Conservation (phyloP, 257 asterid species). For the Petrea volubilis region DNA sequence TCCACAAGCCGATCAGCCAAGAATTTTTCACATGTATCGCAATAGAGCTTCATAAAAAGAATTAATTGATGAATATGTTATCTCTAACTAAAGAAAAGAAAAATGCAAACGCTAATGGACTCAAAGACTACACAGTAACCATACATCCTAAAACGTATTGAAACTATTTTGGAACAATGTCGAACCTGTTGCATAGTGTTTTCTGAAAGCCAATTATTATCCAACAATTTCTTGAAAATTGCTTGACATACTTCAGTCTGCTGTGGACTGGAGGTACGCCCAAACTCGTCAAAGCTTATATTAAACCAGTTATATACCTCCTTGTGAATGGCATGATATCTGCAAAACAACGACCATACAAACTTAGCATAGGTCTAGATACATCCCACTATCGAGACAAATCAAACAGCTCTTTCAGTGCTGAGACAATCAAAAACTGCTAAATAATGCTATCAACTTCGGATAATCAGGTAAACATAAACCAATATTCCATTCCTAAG, state of each 20-base stretch:
- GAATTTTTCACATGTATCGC: conserved; percentile 71
- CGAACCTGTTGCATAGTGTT: conserved; percentile 82
- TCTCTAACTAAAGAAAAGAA: not conserved
- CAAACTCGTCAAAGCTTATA: conserved; percentile 87
- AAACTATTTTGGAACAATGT: not conserved
- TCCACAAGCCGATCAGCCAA: conserved; percentile 92
- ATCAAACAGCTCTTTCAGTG: no score
- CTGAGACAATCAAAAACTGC: no score
- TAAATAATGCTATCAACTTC: no score
- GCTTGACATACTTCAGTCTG: conserved; percentile 90
- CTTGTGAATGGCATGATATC: conserved; percentile 83
- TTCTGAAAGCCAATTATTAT: conserved; percentile 77
- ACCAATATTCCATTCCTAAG: no score
- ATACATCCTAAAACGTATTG: not conserved
- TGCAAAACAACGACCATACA: conserved; percentile 26
- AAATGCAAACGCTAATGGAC: not conserved
- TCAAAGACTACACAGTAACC: not conserved
- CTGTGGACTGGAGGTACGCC: conserved; percentile 88
- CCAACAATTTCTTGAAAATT: conserved; percentile 71
- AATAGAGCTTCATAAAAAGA: conserved; percentile 60
- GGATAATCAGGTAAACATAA: no score
- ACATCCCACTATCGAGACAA: not conserved
- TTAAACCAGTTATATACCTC: conserved; percentile 82
- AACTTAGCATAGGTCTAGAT: not conserved
- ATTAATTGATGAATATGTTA: conserved; percentile 2